phyloP scores from a whole-genome alignment of 1,139 yeast genomes.

The Hanseniaspora sp. region DNA sequence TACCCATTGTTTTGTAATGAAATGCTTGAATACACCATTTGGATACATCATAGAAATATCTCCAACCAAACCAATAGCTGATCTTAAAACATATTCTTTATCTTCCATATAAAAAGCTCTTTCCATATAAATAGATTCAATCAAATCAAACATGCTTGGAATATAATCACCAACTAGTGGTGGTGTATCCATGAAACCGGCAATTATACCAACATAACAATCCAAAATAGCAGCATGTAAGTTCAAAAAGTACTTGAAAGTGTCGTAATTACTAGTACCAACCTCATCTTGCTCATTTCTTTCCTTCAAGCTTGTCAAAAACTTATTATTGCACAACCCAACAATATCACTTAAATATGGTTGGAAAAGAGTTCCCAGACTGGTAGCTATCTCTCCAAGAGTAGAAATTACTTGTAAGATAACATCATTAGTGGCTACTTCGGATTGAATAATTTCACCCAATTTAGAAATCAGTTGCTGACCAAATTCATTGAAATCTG shows the following conservation, averaged over 20 bases:
- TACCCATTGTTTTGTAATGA: constrained; percentile 66
- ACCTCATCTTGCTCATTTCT: constrained; percentile 38
- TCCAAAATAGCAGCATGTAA: constrained; percentile 82
- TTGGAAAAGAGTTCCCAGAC: constrained; percentile 64
- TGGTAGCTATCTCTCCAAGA: constrained; percentile 89
- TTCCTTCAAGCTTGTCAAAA: constrained; percentile 27
- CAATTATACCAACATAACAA: constrained; percentile 89
- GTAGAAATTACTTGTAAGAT: constrained; percentile 87
- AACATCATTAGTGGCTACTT: constrained; percentile 61
- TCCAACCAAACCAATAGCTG: constrained; percentile 82
- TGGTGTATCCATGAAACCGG: constrained; percentile 69
- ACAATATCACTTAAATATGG: constrained; percentile 72
- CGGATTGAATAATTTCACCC: constrained; percentile 57
- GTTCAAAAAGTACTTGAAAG: constrained; percentile 60
- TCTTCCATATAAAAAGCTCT: constrained; percentile 50
- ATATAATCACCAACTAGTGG: constrained; percentile 54
- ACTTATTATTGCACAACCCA: constrained; percentile 35
- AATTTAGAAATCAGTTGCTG: constrained; percentile 72
- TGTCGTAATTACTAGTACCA: constrained; percentile 48
- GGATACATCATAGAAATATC: constrained; percentile 84
- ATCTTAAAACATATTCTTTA: constrained; percentile 45
- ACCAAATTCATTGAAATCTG: constrained; percentile 58
- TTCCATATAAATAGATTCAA: constrained; percentile 51
- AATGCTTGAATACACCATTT: constrained; percentile 55
- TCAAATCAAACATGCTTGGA: constrained; percentile 57